Base-by-base conservation (phyloP, 129 eudicot species). In the Arctium lappa region DNA sequence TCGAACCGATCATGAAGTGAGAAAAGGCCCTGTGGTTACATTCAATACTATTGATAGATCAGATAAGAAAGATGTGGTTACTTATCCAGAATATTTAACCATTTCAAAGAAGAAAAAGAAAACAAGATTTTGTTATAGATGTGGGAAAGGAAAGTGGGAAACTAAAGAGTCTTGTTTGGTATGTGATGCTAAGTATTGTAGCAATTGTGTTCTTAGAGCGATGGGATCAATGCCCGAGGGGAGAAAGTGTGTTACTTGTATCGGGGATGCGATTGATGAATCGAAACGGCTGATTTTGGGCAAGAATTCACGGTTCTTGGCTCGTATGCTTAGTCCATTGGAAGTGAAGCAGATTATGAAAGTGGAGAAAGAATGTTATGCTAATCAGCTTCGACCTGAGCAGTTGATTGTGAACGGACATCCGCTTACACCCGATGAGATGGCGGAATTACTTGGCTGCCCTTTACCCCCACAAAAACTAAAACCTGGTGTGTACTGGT, bases 171-270 rank as follows among this genome's bases (percentile, higher is more conserved):
- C 92, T 0, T 96, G 99, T 69, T 75, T 96, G 69, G 99, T 96
- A 65, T 96, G 99, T 89, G 97, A 91, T 93, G 91, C 97, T 7
- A 96, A 90, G 77, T 96, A 91, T 70, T 96, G 99, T 72, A 90
- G 97, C 69, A 91, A 83, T 79, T 96, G 99, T 84, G 99, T 96
- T 88, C 99, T 96, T 68, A 86, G 99, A 82, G 98, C 98, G 29
- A 96, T 96, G 99, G 99, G 99, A 1, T 96, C 99, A 11, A 96
- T 96, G 99, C 99, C 99, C 4, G 99, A 96, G 81, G 99, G 99
- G 75, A 88, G 99, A n/a, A 96, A 96, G 83, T 96, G 99, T 86
- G 99, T 96, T 74, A 88, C 90, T 50, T 91, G 97, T 87, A 88
- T 91, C 73, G 89, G 93, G 15, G 89, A 86, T 82, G 90, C 89